These are phyloP conservation scores for Rhodotorula sp. DNA, from an alignment of 1,284 basidiomycete genomes.

Conservation along the genomic window DNA sequence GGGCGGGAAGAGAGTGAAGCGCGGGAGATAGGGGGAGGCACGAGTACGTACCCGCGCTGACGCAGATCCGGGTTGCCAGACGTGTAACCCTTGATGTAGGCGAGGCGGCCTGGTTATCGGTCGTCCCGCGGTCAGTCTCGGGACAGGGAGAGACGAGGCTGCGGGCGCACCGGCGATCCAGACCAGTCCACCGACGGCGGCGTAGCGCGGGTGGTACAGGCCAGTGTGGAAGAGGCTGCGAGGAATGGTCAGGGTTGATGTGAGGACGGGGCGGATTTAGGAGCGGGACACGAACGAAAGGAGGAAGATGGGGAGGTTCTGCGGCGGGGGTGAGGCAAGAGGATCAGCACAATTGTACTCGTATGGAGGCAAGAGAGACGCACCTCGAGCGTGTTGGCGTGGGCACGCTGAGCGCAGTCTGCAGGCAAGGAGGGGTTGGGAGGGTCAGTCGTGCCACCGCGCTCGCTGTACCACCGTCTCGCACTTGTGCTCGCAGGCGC, in stretches of 20 bases:
- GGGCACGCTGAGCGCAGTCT: constrained; percentile 40
- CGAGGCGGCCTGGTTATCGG: constrained; percentile 11
- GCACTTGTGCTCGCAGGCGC: too few relatives aligned
- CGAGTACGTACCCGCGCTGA: background rate
- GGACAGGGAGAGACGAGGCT: background rate
- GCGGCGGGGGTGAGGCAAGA: background rate
- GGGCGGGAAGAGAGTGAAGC: background rate
- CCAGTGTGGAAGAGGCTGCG: constrained; percentile 23
- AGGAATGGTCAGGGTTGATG: background rate
- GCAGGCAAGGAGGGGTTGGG: background rate
- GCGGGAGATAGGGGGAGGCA: background rate
- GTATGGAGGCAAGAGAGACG: background rate
- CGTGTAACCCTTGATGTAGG: constrained; percentile 33
- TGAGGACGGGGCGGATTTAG: background rate
- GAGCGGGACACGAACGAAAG: constrained; percentile 3
- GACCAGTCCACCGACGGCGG: constrained; percentile 19
- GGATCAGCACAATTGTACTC: background rate
- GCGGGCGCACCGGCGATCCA: constrained; percentile 26
- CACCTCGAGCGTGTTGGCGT: constrained; percentile 36
- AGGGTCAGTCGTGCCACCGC: background rate
- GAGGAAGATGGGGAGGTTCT: constrained; percentile 32
- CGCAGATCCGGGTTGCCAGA: constrained; percentile 26
- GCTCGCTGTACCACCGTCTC: too few relatives aligned
- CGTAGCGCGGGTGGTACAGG: constrained; percentile 26
- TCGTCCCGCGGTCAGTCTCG: background rate